Base-by-base conservation (phyloP, 495 filamentous ascomycete species). In the Penicillium paxilli region DNA sequence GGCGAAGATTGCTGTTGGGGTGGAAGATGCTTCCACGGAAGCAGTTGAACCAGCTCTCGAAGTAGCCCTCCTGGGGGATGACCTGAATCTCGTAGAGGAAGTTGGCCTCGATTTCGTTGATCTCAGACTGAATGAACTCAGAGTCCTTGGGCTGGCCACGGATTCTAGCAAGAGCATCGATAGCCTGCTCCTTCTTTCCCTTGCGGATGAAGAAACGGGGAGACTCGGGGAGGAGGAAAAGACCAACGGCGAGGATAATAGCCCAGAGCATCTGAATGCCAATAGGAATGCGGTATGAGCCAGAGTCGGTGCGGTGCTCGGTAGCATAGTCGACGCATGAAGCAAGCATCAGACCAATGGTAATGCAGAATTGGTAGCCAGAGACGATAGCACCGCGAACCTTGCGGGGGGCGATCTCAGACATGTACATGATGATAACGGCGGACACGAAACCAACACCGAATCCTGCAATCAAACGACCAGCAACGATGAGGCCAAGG, bases 141-240 rank as follows among this genome's bases (percentile, higher is more conserved):
- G 86, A 87, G 52, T 86, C 82, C 14, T 51, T 37, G 25, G 77
- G 64, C 60, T 80, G 75, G 41, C 66, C 77, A 49, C 77, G 76
- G 30, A 81, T 66, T 20, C 67, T 66, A 26, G 69, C 68, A 5
- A 81, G 65, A 16, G 69, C 67, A 4, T 67, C 22, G n/a, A 73
- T 67, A 17, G 72, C 72, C 52, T 67, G 62, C 37, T 66, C 62
- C 42, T 69, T 60, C 52, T 78, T 67, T 35, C 78, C 78, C 66
- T 81, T 82, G 67, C 80, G 81, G 57, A 87, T 80, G 58, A 68
- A 85, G 68, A 74, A 87, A 71, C 84, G 81, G 49, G 84, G 84
- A 3, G 84, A 86, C 67, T 96, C 91, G 4, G 91, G 91, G 5
- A 96, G 84, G 37, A 91, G 48, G 33, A 87, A 65, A 63, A 96